Evolutionary conservation across 495 filamentous ascomycete genomes (phyloP).

Genomic region (Lophium mytilinum): DNA sequence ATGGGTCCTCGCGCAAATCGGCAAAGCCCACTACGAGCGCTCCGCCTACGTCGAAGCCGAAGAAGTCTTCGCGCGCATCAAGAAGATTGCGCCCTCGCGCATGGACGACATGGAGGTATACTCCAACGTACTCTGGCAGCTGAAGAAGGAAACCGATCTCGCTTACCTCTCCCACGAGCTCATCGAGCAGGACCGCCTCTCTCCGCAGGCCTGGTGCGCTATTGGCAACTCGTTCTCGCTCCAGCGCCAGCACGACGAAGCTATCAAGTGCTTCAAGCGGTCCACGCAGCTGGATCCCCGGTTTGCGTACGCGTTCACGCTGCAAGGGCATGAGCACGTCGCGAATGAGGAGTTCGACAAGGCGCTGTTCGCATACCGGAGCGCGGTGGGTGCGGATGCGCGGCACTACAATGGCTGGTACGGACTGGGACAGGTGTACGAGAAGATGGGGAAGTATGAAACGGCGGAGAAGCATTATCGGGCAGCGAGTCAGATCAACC

Average conservation of each 20-base stretch:
- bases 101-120: constrained; percentile 95
- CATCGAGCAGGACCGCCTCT: constrained; percentile 73
- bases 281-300: constrained; percentile 82
- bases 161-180: constrained; percentile 88
- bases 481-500: constrained; percentile 77
- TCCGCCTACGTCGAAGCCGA: constrained; percentile 77
- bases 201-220: constrained; percentile 92
- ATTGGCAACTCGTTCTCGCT: constrained; percentile 93
- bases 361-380: constrained; percentile 73
- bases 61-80: constrained; percentile 69
- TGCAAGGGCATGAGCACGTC: constrained; percentile 96
- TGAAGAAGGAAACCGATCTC: constrained; percentile 83
- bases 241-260: constrained; percentile 90
- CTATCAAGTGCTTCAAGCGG: constrained; percentile 88
- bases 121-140: constrained; percentile 93
- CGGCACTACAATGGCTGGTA: constrained; percentile 98
- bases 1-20: constrained; percentile 89
- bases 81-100: constrained; percentile 64
- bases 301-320: constrained; percentile 90
- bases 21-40: constrained; percentile 81
- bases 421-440: constrained; percentile 83
- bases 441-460: constrained; percentile 88
- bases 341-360: constrained; percentile 96
- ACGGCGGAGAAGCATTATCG: constrained; percentile 86
- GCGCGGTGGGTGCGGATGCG: constrained; percentile 71